A percentile compares a stretch with the other conserved stretches of the same genome.
Conservation (phyloP, 768 basidiomycete genomes). For the Russula sp. region DNA sequence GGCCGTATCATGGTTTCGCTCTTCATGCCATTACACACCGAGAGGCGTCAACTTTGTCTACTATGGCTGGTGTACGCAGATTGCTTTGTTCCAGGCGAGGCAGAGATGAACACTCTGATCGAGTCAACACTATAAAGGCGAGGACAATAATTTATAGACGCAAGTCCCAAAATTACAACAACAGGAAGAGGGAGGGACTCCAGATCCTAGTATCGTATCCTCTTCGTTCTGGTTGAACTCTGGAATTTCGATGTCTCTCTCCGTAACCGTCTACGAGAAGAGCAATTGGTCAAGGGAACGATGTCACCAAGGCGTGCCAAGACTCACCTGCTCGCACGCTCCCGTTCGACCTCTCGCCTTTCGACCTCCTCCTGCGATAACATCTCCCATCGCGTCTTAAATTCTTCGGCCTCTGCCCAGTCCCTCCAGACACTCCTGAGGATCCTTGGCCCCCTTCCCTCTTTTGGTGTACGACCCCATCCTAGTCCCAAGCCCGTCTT, state of each 20-base stretch:
- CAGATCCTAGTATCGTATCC: slow-evolving; percentile 22
- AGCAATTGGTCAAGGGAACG: background rate
- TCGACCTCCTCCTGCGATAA: slow-evolving; percentile 89
- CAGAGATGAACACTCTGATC: background rate
- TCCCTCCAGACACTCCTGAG: slow-evolving; percentile 91
- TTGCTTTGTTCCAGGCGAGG: no score
- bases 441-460: slow-evolving; percentile 73
- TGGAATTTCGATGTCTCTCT: slow-evolving; percentile 66
- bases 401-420: slow-evolving; percentile 90
- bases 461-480: slow-evolving; percentile 71
- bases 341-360: slow-evolving; percentile 79
- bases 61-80: background rate
- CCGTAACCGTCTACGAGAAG: slow-evolving; percentile 45
- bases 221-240: slow-evolving; percentile 29
- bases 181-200: background rate
- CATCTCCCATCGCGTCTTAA: slow-evolving; percentile 81
- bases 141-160: background rate
- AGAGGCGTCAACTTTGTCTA: background rate
- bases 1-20: no score
- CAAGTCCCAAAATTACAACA: background rate
- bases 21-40: no score
- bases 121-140: background rate
- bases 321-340: slow-evolving; percentile 70
- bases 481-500: slow-evolving; percentile 76
- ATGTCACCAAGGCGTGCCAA: background rate